Evolutionary conservation across 2,329 filamentous ascomycete genomes (phyloP), one percentile per base, ranked within the genome.

Genomic region (Penicillium sp.): DNA sequence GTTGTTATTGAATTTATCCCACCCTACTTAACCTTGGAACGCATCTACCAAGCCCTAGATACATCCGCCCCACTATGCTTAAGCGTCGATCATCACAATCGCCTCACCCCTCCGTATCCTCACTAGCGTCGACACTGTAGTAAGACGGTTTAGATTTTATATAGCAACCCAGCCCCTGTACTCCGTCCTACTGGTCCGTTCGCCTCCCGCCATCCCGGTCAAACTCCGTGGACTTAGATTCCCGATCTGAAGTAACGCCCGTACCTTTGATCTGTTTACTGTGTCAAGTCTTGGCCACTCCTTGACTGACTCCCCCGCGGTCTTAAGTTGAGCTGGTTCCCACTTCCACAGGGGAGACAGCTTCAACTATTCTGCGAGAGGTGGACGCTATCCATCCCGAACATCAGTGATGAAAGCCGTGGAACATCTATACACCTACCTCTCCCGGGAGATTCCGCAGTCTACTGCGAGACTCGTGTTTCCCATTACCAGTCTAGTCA

Each of bases 271-370:
- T 39, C 32, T 11, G 41, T 44, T 44, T 31, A 34, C 14, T 39
- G 38, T 36, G 21, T 50, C 27, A 5, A 52, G 13, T 21, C 16
- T 45, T 48, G 31, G 27, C 45, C 32, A 24, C 32, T n/a, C 32
- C 44, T 53, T 3, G 10, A 21, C 4, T 24, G 5, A 27, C 24
- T 50, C 43, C 27, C 34, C 34, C 51, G 14, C 39, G 16, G 40
- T 36, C 27, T 50, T 50, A 53, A 53, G 51, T 40, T 45, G 46
- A 40, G 41, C 51, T 50, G 51, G 14, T 34, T 8, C 51, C 51
- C 40, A 22, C 14, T 44, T 32, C 14, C 2, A 24, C 22, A 39
- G 31, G 40, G 51, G 32, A n/a, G 51, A 27, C 41, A 50, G 51
- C 45, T 32, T 38, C 51, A 44, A 40, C 45, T 27, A 18, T 34